Evolutionary conservation across 768 basidiomycete genomes (phyloP).

Genomic region (Exsudoporus frostii): DNA sequence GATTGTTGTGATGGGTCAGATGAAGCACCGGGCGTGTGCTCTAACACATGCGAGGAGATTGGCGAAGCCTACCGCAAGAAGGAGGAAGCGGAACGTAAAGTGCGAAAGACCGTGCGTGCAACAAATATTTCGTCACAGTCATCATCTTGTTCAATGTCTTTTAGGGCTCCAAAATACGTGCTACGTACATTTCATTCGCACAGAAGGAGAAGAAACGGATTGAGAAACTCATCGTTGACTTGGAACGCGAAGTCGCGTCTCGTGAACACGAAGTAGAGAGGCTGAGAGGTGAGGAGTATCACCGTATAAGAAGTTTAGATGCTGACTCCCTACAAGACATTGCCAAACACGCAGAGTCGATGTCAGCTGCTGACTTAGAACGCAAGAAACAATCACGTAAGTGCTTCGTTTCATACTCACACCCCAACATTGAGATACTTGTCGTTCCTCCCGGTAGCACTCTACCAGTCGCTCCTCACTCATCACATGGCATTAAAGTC

Average conservation of each 20-base stretch:
- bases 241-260: conserved; percentile 55
- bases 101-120: conserved; percentile 69
- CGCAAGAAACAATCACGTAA: conserved; percentile 83
- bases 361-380: conserved; percentile 78
- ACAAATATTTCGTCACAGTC: neutral
- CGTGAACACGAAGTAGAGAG: conserved; percentile 71
- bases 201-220: conserved; percentile 86
- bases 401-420: conserved; percentile 27
- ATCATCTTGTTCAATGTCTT: neutral
- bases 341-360: conserved; percentile 71
- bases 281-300: conserved; percentile 54
- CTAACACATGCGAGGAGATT: conserved; percentile 71
- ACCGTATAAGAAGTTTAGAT: neutral
- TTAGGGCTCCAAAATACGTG: conserved; percentile 89
- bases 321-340: conserved; percentile 49
- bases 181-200: conserved; percentile 83
- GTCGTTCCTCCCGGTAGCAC: conserved; percentile 45
- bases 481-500: conserved; percentile 77
- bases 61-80: conserved; percentile 68
- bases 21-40: conserved; percentile 78
- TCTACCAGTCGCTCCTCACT: conserved; percentile 69
- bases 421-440: neutral
- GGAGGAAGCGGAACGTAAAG: conserved; percentile 69
- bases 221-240: conserved; percentile 55
- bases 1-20: conserved; percentile 97